Base-by-base conservation (phyloP, 352 stramenopile genomes). In the Phytophthora agathidicida region DNA sequence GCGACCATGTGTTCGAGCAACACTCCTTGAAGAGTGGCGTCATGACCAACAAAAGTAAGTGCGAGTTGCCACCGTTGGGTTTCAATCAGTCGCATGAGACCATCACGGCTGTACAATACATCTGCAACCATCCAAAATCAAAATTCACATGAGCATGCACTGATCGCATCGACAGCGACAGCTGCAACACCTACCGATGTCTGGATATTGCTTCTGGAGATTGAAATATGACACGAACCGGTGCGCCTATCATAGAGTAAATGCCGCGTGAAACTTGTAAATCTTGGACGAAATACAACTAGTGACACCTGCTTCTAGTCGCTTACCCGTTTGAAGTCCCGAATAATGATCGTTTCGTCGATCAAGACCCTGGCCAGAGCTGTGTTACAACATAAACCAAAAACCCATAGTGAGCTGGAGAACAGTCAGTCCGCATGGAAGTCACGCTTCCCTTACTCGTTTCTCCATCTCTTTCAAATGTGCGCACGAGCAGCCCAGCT, bases 41-140 rank as follows among this genome's bases (percentile, higher is more conserved):
- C 76, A 11, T 71, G 82, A 1, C 80, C 80, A 6, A 85, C 80
- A 58, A 88, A 91, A 5, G 76, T 76, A 24, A 84, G 60, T 20
- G 80, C 80, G 19, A 91, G 53, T 10, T 83, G 65, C 80, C 78
- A 91, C 28, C 73, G 77, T 37, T 84, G 66, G 38, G 78, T 80
- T 33, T 88, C 74, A 28, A 88, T 82, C n/a, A 91, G 65, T 39
- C 75, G 72, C 20, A 80, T 39, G 14, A 89, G 42, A 30, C 70
- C 68, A 41, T 91, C 80, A 16, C 77, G 75, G 31, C 66, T 85
- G 62, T 88, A 89, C 11, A 91, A 54, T n/a, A 73, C 66, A 24
- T 89, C 74, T 80, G 6, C 7, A 17, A 42, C 16, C 10, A 32
- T 11, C 13, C 5, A 20, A 36, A 17, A 20, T 30, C 16, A 14